These are phyloP conservation scores for Phialophora tarda DNA, from an alignment of 2,329 filamentous ascomycete genomes.

Conservation along the genomic window DNA sequence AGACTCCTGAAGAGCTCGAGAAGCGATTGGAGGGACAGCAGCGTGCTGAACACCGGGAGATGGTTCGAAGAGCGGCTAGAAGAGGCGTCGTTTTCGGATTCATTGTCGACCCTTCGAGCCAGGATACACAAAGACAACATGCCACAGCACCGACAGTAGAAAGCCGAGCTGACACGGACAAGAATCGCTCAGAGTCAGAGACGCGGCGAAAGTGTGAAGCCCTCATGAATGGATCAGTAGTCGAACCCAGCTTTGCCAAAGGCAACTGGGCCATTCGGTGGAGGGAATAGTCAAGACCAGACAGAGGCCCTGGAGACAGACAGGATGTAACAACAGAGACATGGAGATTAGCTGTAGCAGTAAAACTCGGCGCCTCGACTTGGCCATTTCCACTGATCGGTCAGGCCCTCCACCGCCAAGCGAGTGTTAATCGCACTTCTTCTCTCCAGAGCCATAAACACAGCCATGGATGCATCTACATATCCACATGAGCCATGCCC, in stretches of 20 bases:
- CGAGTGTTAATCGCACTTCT: background rate
- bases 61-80: conserved; percentile 36
- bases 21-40: conserved; percentile 35
- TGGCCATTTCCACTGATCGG: background rate
- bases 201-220: conserved; percentile 60
- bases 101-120: conserved; percentile 10
- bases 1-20: conserved; percentile 22
- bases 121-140: background rate
- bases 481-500: conserved; percentile 17
- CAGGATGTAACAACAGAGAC: too few relatives aligned
- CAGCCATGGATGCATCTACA: background rate
- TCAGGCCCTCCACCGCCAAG: background rate
- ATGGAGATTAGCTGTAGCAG: too few relatives aligned
- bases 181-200: background rate
- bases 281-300: conserved; percentile 7
- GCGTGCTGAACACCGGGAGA: conserved; percentile 35
- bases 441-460: background rate
- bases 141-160: background rate
- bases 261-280: conserved; percentile 61
- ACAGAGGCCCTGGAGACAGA: too few relatives aligned
- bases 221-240: conserved; percentile 63
- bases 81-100: conserved; percentile 34
- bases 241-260: conserved; percentile 66
- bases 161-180: background rate
- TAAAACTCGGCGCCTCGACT: background rate